phyloP scores from a whole-genome alignment of 2,329 filamentous ascomycete genomes.

The Cucurbitaria berberidis region DNA sequence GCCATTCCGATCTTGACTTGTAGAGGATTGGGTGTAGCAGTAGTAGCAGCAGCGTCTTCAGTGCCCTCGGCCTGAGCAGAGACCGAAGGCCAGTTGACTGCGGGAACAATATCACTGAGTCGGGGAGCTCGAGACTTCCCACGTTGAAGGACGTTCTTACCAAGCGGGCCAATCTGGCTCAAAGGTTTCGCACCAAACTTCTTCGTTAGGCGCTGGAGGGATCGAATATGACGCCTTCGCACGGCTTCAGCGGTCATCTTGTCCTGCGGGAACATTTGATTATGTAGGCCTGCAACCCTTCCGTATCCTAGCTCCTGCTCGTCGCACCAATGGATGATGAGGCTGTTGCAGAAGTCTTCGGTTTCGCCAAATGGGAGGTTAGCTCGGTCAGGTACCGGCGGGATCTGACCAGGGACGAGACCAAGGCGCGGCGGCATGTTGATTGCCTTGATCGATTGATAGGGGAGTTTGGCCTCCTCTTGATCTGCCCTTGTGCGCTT shows the following conservation, averaged over 20 bases:
- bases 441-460: slow-evolving; percentile 21
- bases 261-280: slow-evolving; percentile 10
- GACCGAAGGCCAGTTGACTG: neutral
- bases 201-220: slow-evolving; percentile 10
- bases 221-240: slow-evolving; percentile 15
- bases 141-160: slow-evolving; percentile 10
- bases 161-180: slow-evolving; percentile 5
- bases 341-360: slow-evolving; percentile 15
- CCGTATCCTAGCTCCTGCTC: slow-evolving; percentile 15
- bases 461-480: slow-evolving; percentile 4
- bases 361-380: slow-evolving; percentile 15
- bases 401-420: neutral
- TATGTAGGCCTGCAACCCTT: slow-evolving; percentile 9
- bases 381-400: slow-evolving; percentile 7
- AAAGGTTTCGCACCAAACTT: slow-evolving; percentile 14
- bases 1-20: neutral
- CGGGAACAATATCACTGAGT: slow-evolving; percentile 1
- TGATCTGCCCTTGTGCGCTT: neutral
- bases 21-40: neutral
- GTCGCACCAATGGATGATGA: slow-evolving; percentile 22
- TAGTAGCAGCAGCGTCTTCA: neutral
- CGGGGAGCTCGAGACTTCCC: slow-evolving; percentile 9
- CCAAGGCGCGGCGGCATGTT: slow-evolving; percentile 16
- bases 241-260: slow-evolving; percentile 16
- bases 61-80: neutral